Evolutionary conservation across 306 rosid genomes (phyloP).

Genomic region (Urtica urens): DNA sequence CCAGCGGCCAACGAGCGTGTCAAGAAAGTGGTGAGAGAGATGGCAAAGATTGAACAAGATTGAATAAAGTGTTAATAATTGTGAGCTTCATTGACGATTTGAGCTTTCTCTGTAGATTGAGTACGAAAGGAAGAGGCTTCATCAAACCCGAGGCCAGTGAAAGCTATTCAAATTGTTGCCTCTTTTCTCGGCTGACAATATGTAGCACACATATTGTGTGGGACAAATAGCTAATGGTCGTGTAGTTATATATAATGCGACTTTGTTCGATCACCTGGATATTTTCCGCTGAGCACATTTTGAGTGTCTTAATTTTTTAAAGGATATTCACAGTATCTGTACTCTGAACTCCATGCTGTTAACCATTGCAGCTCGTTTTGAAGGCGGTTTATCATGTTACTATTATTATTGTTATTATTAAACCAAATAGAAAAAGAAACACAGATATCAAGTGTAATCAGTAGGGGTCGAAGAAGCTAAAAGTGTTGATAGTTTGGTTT

Average conservation of each 20-base stretch:
- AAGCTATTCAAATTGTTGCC: conserved; percentile 15
- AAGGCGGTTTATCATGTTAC: conserved; percentile 22
- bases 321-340: conserved; percentile 16
- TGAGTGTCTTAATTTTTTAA: conserved; percentile 29
- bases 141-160: conserved; percentile 54
- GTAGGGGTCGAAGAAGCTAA: too few species aligned
- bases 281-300: conserved; percentile 23
- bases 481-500: too few species aligned
- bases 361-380: conserved; percentile 23
- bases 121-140: conserved; percentile 78
- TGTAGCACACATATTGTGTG: background rate
- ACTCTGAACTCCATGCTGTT: conserved; percentile 30
- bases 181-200: too few species aligned
- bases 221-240: conserved; percentile 10
- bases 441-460: too few species aligned
- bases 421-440: too few species aligned
- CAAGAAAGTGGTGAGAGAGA: conserved; percentile 79
- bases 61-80: too few species aligned
- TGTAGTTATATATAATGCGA: conserved; percentile 21
- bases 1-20: conserved; percentile 96
- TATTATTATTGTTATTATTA: too few species aligned
- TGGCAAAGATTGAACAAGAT: background rate
- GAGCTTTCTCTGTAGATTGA: conserved; percentile 47
- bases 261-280: conserved; percentile 22
- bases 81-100: background rate